A percentile compares a stretch with the other conserved stretches of the same genome.
Conservation (phyloP, 306 rosid genomes). For the Medicago lupulina region DNA sequence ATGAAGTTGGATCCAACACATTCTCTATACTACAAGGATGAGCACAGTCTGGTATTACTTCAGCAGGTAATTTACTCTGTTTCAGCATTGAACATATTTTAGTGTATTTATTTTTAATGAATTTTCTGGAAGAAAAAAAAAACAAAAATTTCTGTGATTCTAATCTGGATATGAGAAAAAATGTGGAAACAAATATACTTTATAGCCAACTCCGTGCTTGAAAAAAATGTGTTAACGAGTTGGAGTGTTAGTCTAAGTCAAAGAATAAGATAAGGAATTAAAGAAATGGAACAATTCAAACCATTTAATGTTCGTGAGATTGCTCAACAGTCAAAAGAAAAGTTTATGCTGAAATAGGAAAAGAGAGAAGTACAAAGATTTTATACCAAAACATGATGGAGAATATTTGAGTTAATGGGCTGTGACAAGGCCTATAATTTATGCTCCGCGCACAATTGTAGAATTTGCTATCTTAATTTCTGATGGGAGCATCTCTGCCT, state of each 20-base stretch:
- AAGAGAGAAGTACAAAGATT: not conserved
- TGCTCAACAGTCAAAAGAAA: not conserved
- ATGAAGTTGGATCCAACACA: conserved; percentile 69
- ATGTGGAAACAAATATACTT: not conserved
- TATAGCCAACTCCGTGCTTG: conserved; percentile 5
- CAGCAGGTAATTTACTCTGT: conserved; percentile 34
- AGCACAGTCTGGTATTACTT: conserved; percentile 38
- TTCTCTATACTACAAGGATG: conserved; percentile 69
- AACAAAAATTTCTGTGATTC: conserved; percentile 1
- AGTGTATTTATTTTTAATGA: conserved; percentile 21
- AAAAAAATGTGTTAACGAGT: not conserved
- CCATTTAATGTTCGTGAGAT: not conserved
- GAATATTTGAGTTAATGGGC: not conserved
- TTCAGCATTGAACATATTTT: conserved; percentile 32
- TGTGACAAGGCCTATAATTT: not conserved
- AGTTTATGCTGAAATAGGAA: not conserved
- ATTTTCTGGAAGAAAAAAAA: not conserved
- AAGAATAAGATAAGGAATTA: not conserved
- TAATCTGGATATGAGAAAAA: conserved; percentile 8
- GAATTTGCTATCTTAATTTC: not conserved
- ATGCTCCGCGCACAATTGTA: not conserved
- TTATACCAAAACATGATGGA: not conserved
- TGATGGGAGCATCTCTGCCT: not conserved
- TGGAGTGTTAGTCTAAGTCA: not conserved
- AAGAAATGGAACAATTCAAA: not conserved